Evolutionary conservation across 2,329 filamentous ascomycete genomes (phyloP).

Genomic region (Penicillium fuscoglaucum): DNA sequence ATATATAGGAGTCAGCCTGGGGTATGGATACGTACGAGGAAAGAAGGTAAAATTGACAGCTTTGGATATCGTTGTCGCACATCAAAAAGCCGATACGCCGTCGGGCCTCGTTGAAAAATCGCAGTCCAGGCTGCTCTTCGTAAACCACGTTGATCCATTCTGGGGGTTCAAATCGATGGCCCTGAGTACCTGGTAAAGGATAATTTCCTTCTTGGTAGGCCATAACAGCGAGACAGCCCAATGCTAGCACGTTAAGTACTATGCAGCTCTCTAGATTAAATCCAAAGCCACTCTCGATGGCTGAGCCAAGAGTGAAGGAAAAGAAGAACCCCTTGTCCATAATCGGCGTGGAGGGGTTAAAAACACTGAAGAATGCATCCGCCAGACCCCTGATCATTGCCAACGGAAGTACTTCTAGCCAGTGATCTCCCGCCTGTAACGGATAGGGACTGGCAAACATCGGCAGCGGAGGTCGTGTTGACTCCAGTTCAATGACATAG

Average conservation of each 20-base stretch:
- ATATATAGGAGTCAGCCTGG: neutral
- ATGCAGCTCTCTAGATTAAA: slow-evolving; percentile 55
- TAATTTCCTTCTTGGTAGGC: slow-evolving; percentile 54
- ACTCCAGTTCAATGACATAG: slow-evolving; percentile 54
- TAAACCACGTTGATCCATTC: slow-evolving; percentile 41
- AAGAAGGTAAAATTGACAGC: slow-evolving; percentile 55
- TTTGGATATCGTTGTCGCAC: slow-evolving; percentile 52
- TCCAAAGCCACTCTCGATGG: slow-evolving; percentile 53
- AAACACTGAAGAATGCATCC: slow-evolving; percentile 56
- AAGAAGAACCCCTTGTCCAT: slow-evolving; percentile 56
- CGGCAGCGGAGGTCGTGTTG: slow-evolving; percentile 47
- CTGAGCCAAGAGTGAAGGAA: slow-evolving; percentile 51
- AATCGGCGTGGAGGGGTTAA: slow-evolving; percentile 55
- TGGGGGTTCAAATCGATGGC: slow-evolving; percentile 37
- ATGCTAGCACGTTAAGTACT: slow-evolving; percentile 52
- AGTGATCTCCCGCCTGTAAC: slow-evolving; percentile 39
- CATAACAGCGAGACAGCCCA: slow-evolving; percentile 53
- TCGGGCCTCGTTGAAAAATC: slow-evolving; percentile 57
- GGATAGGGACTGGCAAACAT: slow-evolving; percentile 42
- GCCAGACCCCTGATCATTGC: slow-evolving; percentile 54
- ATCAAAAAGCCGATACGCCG: slow-evolving; percentile 55
- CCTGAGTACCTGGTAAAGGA: slow-evolving; percentile 42
- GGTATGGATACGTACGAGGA: slow-evolving; percentile 39
- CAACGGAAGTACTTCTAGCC: slow-evolving; percentile 51
- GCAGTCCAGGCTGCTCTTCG: slow-evolving; percentile 48